Evolutionary conservation across 2,329 filamentous ascomycete genomes (phyloP), one percentile per base, ranked within the genome.

Genomic region (Aspergillus nomiae): DNA sequence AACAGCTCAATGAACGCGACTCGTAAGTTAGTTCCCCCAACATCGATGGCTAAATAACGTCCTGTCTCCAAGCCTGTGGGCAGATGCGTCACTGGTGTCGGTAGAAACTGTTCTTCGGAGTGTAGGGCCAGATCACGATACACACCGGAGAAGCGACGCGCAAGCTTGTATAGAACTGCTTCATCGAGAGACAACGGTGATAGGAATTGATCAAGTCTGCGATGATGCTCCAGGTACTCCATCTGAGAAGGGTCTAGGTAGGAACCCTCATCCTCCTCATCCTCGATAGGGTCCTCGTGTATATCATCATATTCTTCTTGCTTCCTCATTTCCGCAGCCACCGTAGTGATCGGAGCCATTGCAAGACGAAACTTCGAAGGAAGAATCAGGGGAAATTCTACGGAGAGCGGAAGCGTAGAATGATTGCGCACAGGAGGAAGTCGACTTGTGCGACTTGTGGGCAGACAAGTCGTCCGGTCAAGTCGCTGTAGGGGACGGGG

Each of bases 1-100:
- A 83, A 63, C 30, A 87, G 71, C 59, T 87, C 84, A 63, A 87
- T 84, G 61, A 86, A 86, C 3, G 83, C 84, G 24, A 86, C 84
- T 63, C 85, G 78, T 50, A 87, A 74, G 65, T 86, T 86, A 59
- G 82, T 85, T 7, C 84, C 84, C 51, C 85, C 85, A 41, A 87
- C 83, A 71, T 87, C 84, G 60, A 87, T 86, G 54, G 83, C 83
- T 57, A 86, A 69, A 66, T 86, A 86, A 30, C 80, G 82, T 45
- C 84, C 84, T 7, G 81, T 83, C 69, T 86, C 84, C 66, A 81
- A 77, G 21, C 85, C 84, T 1, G 80, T 83, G 14, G 81, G 81
- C 34, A 83, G 68, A 63, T 76, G 75, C 24, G 81, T 82, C 24
- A 82, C 80, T 0, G 81, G 81, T 0, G 81, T 83, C 19, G 81